These are phyloP conservation scores for Ustilago bromivora DNA, from an alignment of 1,284 basidiomycete species.

Conservation along the genomic window DNA sequence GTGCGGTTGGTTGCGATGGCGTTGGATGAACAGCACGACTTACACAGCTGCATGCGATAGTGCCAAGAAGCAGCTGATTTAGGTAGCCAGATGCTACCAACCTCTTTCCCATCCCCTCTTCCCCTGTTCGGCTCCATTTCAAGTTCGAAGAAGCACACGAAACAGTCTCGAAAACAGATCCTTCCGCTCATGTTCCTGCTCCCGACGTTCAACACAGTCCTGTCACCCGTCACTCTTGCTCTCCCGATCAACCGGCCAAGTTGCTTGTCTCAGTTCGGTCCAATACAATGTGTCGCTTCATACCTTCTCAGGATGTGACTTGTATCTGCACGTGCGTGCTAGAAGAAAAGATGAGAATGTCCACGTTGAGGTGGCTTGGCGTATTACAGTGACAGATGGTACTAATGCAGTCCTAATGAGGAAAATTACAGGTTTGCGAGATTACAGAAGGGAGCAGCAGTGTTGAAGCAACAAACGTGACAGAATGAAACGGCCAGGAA, in stretches of 20 bases:
- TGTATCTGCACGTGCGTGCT: neutral
- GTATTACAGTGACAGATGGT: neutral
- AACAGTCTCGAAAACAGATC: neutral
- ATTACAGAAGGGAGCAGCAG: neutral
- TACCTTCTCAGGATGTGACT: neutral
- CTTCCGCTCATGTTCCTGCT: neutral
- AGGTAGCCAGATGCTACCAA: neutral
- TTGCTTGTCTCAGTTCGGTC: neutral
- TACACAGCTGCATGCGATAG: neutral
- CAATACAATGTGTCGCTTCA: neutral
- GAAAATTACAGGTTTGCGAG: neutral
- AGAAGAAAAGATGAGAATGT: too few relatives aligned
- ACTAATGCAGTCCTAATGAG: neutral
- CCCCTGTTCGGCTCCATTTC: neutral
- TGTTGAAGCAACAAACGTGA: constrained; percentile 5
- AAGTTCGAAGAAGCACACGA: constrained; percentile 9
- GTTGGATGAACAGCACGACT: constrained; percentile 42
- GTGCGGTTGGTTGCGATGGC: constrained; percentile 60
- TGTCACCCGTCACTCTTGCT: neutral
- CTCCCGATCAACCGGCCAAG: neutral
- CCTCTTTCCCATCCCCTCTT: neutral
- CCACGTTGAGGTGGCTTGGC: constrained; percentile 3
- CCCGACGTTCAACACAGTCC: constrained; percentile 17
- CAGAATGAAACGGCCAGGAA: neutral
- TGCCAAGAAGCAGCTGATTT: neutral